These are phyloP conservation scores for Akanthomyces uredinophilus DNA, from an alignment of 2,329 filamentous ascomycete genomes.

Conservation along the genomic window DNA sequence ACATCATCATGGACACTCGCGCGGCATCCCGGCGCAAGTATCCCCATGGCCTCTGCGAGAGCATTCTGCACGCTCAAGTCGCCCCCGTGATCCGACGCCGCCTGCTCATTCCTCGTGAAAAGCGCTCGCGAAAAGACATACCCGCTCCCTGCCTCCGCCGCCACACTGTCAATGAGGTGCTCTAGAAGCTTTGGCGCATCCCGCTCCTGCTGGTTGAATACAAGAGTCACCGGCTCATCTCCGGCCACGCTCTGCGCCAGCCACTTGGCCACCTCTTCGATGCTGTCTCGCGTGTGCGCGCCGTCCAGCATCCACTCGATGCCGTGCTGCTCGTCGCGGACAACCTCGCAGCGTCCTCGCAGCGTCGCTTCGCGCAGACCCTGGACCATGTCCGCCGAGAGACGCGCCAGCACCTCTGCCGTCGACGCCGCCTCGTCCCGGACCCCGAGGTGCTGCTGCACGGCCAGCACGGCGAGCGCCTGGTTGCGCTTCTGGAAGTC, in stretches of 20 bases:
- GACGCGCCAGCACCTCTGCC: slow-evolving; percentile 21
- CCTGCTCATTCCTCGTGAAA: slow-evolving; percentile 69
- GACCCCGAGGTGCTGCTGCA: slow-evolving; percentile 50
- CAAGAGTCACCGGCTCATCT: slow-evolving; percentile 46
- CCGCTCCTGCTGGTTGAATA: slow-evolving; percentile 92
- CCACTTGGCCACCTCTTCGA: slow-evolving; percentile 72
- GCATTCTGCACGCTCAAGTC: slow-evolving; percentile 60
- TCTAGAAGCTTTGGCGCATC: slow-evolving; percentile 63
- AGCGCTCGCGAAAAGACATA: slow-evolving; percentile 64
- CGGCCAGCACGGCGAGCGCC: slow-evolving; percentile 51
- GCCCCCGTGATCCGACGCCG: slow-evolving; percentile 32
- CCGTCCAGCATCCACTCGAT: slow-evolving; percentile 80
- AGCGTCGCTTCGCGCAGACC: slow-evolving; percentile 65
- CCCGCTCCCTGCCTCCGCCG: slow-evolving; percentile 31
- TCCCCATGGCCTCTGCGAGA: slow-evolving; percentile 57
- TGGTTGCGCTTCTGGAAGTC: slow-evolving; percentile 56
- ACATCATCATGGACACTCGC: slow-evolving; percentile 60
- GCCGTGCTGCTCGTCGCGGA: slow-evolving; percentile 36
- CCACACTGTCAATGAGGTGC: slow-evolving; percentile 55
- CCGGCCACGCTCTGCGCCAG: slow-evolving; percentile 51
- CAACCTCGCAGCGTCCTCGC: slow-evolving; percentile 71
- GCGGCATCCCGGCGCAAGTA: slow-evolving; percentile 41
- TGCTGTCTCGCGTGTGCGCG: slow-evolving; percentile 80
- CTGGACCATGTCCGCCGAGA: slow-evolving; percentile 45
- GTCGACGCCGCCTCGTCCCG: slow-evolving; percentile 14